Evolutionary conservation across 2,329 filamentous ascomycete genomes (phyloP), one percentile per base, ranked within the genome.

Genomic region (Metarhizium album): DNA sequence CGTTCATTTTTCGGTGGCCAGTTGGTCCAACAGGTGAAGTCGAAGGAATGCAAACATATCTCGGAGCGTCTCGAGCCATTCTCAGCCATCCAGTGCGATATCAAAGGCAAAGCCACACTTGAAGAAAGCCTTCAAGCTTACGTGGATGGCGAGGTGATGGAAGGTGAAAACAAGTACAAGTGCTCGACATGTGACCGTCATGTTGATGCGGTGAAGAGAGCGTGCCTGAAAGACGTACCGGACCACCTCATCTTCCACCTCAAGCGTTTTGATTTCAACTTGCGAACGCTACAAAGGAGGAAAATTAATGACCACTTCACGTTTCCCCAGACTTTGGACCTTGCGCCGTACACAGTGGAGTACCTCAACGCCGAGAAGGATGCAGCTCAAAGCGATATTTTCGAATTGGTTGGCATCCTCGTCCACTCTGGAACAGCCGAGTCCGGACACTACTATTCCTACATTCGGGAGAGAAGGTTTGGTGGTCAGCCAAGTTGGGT

Each of bases 101-200:
- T 98, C 61, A 94, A 95, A 65, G 91, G 91, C 48, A 97, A 96
- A 68, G 76, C 74, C 22, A 86, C 75, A 31, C 77, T 98, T 2
- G 76, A 88, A 60, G 90, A 96, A 57, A 97, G 93, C 62, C 74
- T 98, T 14, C 83, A 90, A 59, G 89, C 91, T n/a, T 97, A 95
- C 64, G 90, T 97, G 13, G 87, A 94, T 63, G 93, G 93, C 3
- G 93, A 98, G 67, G 83, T 93, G 35, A 90, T 98, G 86, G 89
- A 95, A 73, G 93, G 94, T 57, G 90, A 95, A 60, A 97, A 98
- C 72, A 96, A 95, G 70, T 98, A 97, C 73, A 95, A 94, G 57
- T 98, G 93, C 69, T 90, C 90, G 29, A 86, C 82, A 4, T 98
- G 93, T 64, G 87, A 89, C 54, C 80, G 81, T 11, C 86, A 93